Conservation (phyloP, 148 eudicot genomes). For the Rhododendron ovatum region DNA sequence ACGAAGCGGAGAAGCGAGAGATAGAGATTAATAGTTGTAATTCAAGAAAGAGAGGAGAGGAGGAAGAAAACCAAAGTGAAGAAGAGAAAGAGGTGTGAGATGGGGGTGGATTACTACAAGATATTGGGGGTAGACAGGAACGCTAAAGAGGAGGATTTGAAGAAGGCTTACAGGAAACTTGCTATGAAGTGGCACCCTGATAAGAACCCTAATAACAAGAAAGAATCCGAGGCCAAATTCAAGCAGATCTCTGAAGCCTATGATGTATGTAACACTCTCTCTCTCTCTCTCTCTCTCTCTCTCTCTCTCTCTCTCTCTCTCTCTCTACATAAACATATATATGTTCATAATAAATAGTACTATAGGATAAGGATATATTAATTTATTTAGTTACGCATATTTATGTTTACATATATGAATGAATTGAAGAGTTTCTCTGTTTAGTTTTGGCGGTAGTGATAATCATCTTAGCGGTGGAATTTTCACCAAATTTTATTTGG, state of each 20-base stretch:
- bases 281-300: slow-evolving; percentile 4
- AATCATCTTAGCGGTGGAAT: background rate
- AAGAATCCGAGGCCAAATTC: slow-evolving; percentile 75
- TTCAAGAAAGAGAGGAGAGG: background rate
- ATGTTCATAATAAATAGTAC: no score
- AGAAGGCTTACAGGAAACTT: slow-evolving; percentile 61
- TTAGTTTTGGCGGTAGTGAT: background rate
- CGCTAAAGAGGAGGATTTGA: slow-evolving; percentile 62
- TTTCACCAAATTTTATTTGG: background rate
- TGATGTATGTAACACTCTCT: slow-evolving; percentile 39
- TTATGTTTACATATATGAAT: background rate
- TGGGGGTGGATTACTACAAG: slow-evolving; percentile 69
- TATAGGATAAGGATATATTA: background rate
- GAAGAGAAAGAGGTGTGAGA: slow-evolving; percentile 18
- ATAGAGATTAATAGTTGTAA: background rate
- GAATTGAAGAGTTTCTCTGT: background rate
- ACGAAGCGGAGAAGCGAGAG: background rate
- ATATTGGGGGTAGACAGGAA: slow-evolving; percentile 45
- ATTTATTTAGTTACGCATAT: no score
- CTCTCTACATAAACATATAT: background rate
- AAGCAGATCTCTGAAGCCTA: slow-evolving; percentile 77
- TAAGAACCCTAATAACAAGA: slow-evolving; percentile 67
- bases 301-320: background rate
- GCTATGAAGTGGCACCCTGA: slow-evolving; percentile 87
- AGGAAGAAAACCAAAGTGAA: slow-evolving; percentile 5